A percentile compares a stretch with the other conserved stretches of the same genome.
Conservation (phyloP, 352 stramenopile genomes). For the Globisporangium camurandrum region DNA sequence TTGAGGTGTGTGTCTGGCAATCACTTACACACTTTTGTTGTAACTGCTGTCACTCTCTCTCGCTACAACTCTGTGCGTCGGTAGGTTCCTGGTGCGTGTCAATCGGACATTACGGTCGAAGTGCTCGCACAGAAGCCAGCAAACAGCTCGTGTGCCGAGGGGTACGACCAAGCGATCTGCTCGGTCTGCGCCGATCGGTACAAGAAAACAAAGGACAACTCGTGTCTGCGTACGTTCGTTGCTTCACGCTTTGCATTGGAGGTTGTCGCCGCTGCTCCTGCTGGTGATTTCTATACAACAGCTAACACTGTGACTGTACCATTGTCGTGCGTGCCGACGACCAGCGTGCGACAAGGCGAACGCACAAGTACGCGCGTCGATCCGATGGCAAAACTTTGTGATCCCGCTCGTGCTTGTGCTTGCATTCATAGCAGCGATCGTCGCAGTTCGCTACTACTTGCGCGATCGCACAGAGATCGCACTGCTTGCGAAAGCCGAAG, state of each 20-base stretch:
- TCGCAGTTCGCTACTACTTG: conserved; percentile 37
- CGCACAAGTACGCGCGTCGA: conserved; percentile 32
- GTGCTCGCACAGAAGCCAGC: conserved; percentile 8
- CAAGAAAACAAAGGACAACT: conserved; percentile 49
- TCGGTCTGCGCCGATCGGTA: conserved; percentile 50
- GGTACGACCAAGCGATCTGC: conserved; percentile 58
- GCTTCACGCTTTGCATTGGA: too few species aligned
- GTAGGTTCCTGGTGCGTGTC: conserved; percentile 38
- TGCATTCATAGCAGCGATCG: conserved; percentile 21
- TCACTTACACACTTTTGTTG: not conserved
- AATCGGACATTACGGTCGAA: conserved; percentile 41
- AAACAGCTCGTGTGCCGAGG: conserved; percentile 29
- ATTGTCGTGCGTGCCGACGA: too few species aligned
- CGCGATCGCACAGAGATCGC: conserved; percentile 54
- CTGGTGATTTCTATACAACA: not conserved
- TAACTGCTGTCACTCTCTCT: too few species aligned
- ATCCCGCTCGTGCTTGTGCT: conserved; percentile 49
- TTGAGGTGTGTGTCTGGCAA: not conserved
- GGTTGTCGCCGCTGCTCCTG: not conserved
- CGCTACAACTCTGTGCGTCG: not conserved
- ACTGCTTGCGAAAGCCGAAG: conserved; percentile 50
- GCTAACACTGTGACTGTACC: too few species aligned
- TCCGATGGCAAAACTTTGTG: conserved; percentile 71
- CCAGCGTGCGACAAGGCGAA: conserved; percentile 49
- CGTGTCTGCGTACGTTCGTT: conserved; percentile 45